phyloP scores from a whole-genome alignment of 129 eudicot genomes.

The Lonicera japonica region DNA sequence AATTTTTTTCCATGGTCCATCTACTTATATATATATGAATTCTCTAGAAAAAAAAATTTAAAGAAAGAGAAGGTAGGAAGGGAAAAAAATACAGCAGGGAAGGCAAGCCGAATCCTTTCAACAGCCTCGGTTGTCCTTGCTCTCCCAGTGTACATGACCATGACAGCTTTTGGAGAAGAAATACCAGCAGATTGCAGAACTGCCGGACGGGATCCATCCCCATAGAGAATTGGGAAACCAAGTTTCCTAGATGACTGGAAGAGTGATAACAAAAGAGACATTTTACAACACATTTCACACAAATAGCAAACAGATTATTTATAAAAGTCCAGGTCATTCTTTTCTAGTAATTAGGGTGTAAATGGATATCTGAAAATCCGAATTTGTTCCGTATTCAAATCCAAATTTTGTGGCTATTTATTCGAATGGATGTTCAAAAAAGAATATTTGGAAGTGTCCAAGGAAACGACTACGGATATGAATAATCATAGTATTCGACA shows the following conservation, averaged over 20 bases:
- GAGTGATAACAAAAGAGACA: not conserved
- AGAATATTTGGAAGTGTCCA: too few species aligned
- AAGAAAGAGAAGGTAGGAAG: not conserved
- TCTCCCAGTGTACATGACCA: conserved; percentile 81
- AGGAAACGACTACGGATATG: too few species aligned
- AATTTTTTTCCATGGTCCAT: too few species aligned
- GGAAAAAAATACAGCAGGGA: conserved; percentile 55
- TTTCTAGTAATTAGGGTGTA: not conserved
- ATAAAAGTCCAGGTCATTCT: not conserved
- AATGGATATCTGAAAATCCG: not conserved
- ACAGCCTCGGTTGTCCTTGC: conserved; percentile 72
- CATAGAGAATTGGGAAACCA: conserved; percentile 87
- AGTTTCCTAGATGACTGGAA: conserved; percentile 71
- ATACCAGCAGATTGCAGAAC: conserved; percentile 95
- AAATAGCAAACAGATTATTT: too few species aligned
- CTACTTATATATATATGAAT: too few species aligned
- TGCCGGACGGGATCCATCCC: conserved; percentile 93
- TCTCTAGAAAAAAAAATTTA: not conserved
- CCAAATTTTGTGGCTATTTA: too few species aligned
- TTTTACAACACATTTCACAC: not conserved
- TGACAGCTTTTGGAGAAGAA: conserved; percentile 88
- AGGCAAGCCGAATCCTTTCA: conserved; percentile 84
- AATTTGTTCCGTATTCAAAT: too few species aligned
- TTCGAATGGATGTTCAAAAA: too few species aligned
- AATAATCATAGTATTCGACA: too few species aligned